Evolutionary conservation across 2,329 filamentous ascomycete genomes (phyloP), one percentile per base, ranked within the genome.

Genomic region (Fusarium pseudocircinatum): DNA sequence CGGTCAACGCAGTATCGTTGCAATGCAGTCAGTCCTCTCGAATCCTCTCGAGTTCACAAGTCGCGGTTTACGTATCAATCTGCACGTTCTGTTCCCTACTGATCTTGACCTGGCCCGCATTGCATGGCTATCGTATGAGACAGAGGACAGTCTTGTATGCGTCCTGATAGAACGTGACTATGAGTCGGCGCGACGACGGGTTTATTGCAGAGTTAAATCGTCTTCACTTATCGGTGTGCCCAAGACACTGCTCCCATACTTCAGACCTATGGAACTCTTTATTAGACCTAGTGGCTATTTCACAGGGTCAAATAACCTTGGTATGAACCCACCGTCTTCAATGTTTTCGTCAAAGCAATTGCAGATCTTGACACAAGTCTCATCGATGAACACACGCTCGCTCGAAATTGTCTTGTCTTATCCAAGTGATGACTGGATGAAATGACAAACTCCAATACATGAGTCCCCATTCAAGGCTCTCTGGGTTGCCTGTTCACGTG

Each of bases 121-220:
- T 14, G 63, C 63, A 12, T 65, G 63, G 63, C 47, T 66, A 24
- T 65, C 63, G 4, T 66, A 65, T 6, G 60, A 66, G 28, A 54
- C 54, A 24, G 60, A 66, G 7, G 49, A 49, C 16, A 44, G 52
- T 43, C 60, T 66, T 22, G 30, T 66, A 22, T 66, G 60, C 18
- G 63, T 65, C 26, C 39, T 66, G 16, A 52, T 66, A 22, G 63
- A 65, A 9, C 63, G 42, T 22, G 53, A 57, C 20, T 52, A 26
- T 22, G 49, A 58, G 30, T 46, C 47, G n/a, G 30, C 47, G 16
- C 46, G 32, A 16, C 30, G 39, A 12, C 40, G 63, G 18, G 39
- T 58, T 8, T 43, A 65, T 37, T 42, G 42, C 24, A 66, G 60
- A 16, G 49, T 37, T 36, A 37, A 47, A 32, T 36, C 63, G 15